Evolutionary conservation across 176 grass and related monocot genomes (phyloP).

Genomic region (Paspalum vaginatum): DNA sequence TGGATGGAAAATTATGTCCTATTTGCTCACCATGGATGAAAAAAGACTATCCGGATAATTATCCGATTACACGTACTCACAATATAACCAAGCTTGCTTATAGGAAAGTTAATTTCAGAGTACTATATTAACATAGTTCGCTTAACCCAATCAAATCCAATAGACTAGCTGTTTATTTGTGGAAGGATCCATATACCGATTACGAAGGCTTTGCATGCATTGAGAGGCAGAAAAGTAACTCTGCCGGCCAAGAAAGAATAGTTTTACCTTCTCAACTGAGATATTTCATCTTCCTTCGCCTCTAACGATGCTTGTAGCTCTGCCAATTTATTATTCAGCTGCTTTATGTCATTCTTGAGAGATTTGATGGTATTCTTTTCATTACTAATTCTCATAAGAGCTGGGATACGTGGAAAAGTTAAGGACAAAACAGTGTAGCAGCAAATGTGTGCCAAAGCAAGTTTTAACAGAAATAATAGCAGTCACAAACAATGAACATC

Average conservation of each 20-base stretch:
- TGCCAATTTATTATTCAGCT: conserved; percentile 87
- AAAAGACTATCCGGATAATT: too few species aligned
- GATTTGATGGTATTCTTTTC: conserved; percentile 86
- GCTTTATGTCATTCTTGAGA: conserved; percentile 90
- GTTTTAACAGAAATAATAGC: conserved; percentile 11
- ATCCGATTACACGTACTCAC: too few species aligned
- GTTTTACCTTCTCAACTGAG: conserved; percentile 67
- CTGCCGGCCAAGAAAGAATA: conserved; percentile 22
- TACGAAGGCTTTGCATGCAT: conserved; percentile 10
- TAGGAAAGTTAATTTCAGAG: conserved; percentile 27
- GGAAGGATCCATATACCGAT: not conserved
- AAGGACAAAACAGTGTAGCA: conserved; percentile 61
- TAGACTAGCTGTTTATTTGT: conserved; percentile 14
- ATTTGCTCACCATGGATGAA: too few species aligned
- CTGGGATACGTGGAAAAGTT: conserved; percentile 72
- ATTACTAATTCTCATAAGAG: conserved; percentile 87
- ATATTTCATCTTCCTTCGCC: conserved; percentile 81
- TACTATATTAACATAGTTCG: not conserved
- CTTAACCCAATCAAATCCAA: not conserved
- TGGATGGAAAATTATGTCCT: too few species aligned
- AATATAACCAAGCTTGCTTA: conserved; percentile 29
- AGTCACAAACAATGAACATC: conserved; percentile 9
- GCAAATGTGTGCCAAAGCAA: conserved; percentile 7
- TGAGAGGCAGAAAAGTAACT: not conserved
- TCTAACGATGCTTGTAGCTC: conserved; percentile 89